Evolutionary conservation across 139 green algal genomes (phyloP), one percentile per base, ranked within the genome.

Genomic region (Closterium sp.): DNA sequence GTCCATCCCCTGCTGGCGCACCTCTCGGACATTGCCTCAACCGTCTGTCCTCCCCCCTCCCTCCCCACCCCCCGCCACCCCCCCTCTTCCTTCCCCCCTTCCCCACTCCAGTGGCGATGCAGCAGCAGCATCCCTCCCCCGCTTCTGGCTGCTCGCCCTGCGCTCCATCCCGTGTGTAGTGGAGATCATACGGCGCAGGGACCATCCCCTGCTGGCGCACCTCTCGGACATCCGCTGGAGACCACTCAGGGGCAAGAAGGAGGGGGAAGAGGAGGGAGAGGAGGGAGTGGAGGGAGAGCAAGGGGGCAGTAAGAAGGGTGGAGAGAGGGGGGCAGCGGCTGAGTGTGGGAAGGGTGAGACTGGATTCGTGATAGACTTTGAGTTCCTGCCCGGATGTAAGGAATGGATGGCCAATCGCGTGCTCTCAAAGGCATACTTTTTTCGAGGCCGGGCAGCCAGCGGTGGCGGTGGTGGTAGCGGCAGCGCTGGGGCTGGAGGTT

Each of bases 371-470:
- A 84, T 93, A 34, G 90, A 93, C 23, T 93, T 93, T 92, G 90
- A 93, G 90, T 93, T 93, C 66, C 35, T 93, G 90, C 31, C 21
- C 23, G 33, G 33, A 35, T 28, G 23, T 8, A 91, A 92, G 33
- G 31, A 35, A 30, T 92, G 84, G 84, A 91, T 92, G 84, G 85
- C 84, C 23, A 76, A 92, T 31, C 84, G 84, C 34, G 89, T 92
- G 35, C 89, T 92, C 2, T 91, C 89, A 35, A 92, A 92, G 84
- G 90, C 89, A 31, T 92, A 69, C 7, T 55, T 92, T n/a, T 90
- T 89, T 12, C 55, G 55, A 7, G 25, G 16, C 55, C 55, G 55
- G 55, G 55, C 55, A 76, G 55, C 1, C 55, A 76, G 12, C 25
- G 55, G 55, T 76, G 55, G 12, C 25, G 55, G 55, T 76, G 55